phyloP scores from a whole-genome alignment of 495 filamentous ascomycete genomes.

The Trichoderma asperelloides region DNA sequence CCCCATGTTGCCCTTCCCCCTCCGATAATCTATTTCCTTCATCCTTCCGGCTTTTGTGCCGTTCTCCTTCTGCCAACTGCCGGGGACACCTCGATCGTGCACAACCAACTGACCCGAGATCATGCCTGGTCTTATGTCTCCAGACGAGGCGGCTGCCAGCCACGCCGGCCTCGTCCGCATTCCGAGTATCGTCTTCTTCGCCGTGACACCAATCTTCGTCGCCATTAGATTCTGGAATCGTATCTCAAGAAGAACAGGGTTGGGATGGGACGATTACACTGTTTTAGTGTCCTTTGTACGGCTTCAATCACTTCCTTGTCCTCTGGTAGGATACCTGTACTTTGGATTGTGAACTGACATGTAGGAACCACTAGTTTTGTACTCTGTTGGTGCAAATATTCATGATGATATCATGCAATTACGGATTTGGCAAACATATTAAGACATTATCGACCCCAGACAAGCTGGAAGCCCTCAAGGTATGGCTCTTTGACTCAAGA shows the following conservation, averaged over 20 bases:
- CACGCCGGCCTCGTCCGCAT: constrained; percentile 24
- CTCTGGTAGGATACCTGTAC: background rate
- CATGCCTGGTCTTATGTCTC: constrained; percentile 1
- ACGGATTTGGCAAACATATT: constrained; percentile 30
- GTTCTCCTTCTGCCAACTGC: background rate
- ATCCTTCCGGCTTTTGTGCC: background rate
- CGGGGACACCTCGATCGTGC: background rate
- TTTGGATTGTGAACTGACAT: background rate
- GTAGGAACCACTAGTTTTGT: constrained; percentile 16
- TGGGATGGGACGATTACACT: constrained; percentile 30
- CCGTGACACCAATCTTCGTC: constrained; percentile 23
- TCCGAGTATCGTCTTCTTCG: constrained; percentile 27
- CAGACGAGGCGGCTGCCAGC: constrained; percentile 16
- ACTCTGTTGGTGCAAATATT: constrained; percentile 20
- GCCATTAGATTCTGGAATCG: constrained; percentile 23
- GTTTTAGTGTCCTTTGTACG: constrained; percentile 26
- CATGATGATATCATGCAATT: constrained; percentile 24
- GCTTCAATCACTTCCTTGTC: background rate
- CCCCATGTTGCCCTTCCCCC: background rate
- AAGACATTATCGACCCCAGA: constrained; percentile 19
- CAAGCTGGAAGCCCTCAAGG: constrained; percentile 23
- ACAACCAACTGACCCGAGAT: background rate
- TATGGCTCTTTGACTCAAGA: constrained; percentile 13
- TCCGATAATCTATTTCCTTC: background rate
- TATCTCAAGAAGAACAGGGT: constrained; percentile 19